These are phyloP conservation scores for Penicillium glabrum DNA, from an alignment of 2,329 filamentous ascomycete genomes.

Conservation along the genomic window DNA sequence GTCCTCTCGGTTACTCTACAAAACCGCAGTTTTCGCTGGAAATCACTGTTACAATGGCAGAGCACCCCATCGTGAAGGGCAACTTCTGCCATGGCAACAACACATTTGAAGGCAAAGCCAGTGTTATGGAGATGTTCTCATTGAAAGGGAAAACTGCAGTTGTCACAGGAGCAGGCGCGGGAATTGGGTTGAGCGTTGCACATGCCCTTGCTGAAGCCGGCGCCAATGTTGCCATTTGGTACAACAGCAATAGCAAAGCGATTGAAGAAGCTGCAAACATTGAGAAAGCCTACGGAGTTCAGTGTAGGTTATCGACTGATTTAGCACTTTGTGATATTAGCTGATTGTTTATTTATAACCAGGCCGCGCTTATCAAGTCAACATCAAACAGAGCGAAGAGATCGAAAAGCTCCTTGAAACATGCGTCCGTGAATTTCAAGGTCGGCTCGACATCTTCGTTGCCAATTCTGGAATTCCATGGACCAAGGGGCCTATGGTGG, in stretches of 20 bases:
- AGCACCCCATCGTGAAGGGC: background rate
- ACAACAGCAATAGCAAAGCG: conserved; percentile 68
- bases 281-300: conserved; percentile 65
- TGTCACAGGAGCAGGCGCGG: conserved; percentile 67
- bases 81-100: conserved; percentile 60
- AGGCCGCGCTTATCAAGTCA: conserved; percentile 52
- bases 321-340: background rate
- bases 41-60: background rate
- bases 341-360: conserved; percentile 29
- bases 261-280: conserved; percentile 63
- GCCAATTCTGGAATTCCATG: conserved; percentile 77
- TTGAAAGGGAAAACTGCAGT: conserved; percentile 70
- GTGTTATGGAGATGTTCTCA: conserved; percentile 64
- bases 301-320: conserved; percentile 38
- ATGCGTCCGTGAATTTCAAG: conserved; percentile 64
- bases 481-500: conserved; percentile 67
- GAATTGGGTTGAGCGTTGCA: conserved; percentile 66
- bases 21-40: background rate
- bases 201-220: conserved; percentile 68
- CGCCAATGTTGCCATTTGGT: conserved; percentile 71
- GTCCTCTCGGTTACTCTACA: background rate
- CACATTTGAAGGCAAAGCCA: conserved; percentile 38
- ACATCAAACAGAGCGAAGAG: conserved; percentile 44
- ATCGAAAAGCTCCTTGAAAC: conserved; percentile 44
- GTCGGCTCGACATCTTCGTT: conserved; percentile 74